These are phyloP conservation scores for Boletus rubroflammeus DNA, from an alignment of 768 basidiomycete species.

Conservation along the genomic window DNA sequence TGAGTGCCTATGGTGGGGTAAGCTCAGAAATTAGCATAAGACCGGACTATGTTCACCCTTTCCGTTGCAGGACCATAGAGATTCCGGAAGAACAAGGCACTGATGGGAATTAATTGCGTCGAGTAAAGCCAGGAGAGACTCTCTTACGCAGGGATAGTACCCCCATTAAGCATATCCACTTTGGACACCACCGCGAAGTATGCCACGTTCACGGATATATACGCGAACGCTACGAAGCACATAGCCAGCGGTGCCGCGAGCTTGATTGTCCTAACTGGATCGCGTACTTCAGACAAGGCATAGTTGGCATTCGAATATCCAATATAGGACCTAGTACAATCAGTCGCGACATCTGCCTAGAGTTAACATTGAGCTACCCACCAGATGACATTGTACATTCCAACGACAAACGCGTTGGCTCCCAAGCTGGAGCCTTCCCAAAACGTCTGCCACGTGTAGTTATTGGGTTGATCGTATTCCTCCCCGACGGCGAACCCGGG, in stretches of 20 bases:
- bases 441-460: constrained; percentile 55
- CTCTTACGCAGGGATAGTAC: constrained; percentile 64
- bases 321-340: constrained; percentile 53
- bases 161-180: constrained; percentile 60
- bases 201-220: constrained; percentile 64
- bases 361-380: constrained; percentile 19
- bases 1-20: constrained; percentile 44
- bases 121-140: background rate
- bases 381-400: constrained; percentile 72
- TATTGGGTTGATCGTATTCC: constrained; percentile 52
- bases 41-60: constrained; percentile 36
- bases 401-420: constrained; percentile 58
- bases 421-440: constrained; percentile 61
- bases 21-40: background rate
- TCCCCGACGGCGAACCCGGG: constrained; percentile 48
- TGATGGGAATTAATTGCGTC: constrained; percentile 17
- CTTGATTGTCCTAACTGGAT: constrained; percentile 57
- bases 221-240: constrained; percentile 53
- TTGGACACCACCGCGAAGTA: constrained; percentile 75
- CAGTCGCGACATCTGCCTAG: background rate
- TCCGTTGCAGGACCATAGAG: constrained; percentile 62
- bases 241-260: constrained; percentile 67
- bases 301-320: constrained; percentile 78
- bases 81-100: constrained; percentile 72
- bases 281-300: constrained; percentile 63